These are phyloP conservation scores for Pyrus communis DNA, from an alignment of 306 rosid genomes.

Conservation along the genomic window DNA sequence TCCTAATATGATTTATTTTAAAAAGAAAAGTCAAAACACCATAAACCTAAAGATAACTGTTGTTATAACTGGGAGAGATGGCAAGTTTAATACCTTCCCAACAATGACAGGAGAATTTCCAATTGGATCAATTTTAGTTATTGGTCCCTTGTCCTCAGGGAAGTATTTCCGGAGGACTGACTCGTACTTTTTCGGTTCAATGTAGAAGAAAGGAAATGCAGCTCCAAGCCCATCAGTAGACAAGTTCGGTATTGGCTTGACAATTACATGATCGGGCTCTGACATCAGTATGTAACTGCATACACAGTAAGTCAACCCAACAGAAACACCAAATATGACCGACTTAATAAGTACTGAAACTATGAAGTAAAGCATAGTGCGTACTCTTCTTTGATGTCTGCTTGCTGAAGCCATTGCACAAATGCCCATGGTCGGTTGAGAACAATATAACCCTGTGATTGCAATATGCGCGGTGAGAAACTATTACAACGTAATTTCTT, in stretches of 20 bases:
- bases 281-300: slow-evolving; percentile 88
- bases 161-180: slow-evolving; percentile 66
- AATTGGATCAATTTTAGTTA: slow-evolving; percentile 80
- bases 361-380: slow-evolving; percentile 16
- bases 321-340: not conserved
- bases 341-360: slow-evolving; percentile 3
- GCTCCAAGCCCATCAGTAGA: slow-evolving; percentile 74
- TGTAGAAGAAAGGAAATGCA: slow-evolving; percentile 96
- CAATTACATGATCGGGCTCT: slow-evolving; percentile 92
- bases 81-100: slow-evolving; percentile 53
- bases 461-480: not conserved
- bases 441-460: slow-evolving; percentile 88
- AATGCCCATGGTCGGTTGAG: slow-evolving; percentile 99
- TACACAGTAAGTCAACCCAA: not conserved
- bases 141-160: slow-evolving; percentile 71
- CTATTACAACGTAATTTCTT: slow-evolving; percentile 5
- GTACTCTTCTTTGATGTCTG: slow-evolving; percentile 94
- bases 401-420: slow-evolving; percentile 94
- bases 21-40: slow-evolving; percentile 7
- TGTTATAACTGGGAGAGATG: slow-evolving; percentile 1
- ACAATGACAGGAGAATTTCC: slow-evolving; percentile 98
- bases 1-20: slow-evolving; percentile 36
- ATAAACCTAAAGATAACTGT: slow-evolving; percentile 2
- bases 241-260: slow-evolving; percentile 95
- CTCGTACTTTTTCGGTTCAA: slow-evolving; percentile 86